These are phyloP conservation scores for Lasiodiplodia sp. DNA, from an alignment of 2,329 filamentous ascomycete genomes.

Conservation along the genomic window DNA sequence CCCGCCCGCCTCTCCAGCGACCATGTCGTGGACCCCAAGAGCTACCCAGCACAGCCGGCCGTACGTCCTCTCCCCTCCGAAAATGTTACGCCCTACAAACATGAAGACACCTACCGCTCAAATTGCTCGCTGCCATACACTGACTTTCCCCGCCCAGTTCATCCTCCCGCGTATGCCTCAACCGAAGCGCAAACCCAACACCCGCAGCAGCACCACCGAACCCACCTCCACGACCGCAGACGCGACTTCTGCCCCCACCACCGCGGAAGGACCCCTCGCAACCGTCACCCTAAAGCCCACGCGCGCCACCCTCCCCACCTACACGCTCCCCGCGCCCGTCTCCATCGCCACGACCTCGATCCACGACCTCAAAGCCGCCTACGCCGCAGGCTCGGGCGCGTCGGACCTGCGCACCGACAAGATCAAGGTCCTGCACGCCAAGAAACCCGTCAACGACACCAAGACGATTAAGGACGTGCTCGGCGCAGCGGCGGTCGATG, in stretches of 20 bases:
- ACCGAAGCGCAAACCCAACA: conserved; percentile 60
- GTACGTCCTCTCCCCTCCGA: conserved; percentile 60
- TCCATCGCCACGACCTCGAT: conserved; percentile 72
- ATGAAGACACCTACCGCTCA: conserved; percentile 57
- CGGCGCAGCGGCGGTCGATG: conserved; percentile 63
- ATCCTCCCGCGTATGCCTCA: conserved; percentile 64
- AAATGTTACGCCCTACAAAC: conserved; percentile 38
- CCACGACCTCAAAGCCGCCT: conserved; percentile 76
- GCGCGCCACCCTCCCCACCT: conserved; percentile 62
- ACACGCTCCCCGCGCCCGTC: conserved; percentile 68
- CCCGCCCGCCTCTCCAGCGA: conserved; percentile 85
- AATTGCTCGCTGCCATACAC: background rate
- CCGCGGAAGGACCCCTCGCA: conserved; percentile 37
- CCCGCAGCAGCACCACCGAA: conserved; percentile 44
- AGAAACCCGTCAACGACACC: conserved; percentile 81
- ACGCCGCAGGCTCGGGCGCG: conserved; percentile 64
- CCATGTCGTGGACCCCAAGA: conserved; percentile 85
- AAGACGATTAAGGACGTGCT: conserved; percentile 80
- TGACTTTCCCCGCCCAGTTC: conserved; percentile 58
- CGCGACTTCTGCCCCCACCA: conserved; percentile 47
- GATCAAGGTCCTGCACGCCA: conserved; percentile 84
- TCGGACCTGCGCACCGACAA: conserved; percentile 62
- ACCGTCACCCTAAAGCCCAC: conserved; percentile 75
- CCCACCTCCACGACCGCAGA: conserved; percentile 51
- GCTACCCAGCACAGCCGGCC: conserved; percentile 76